phyloP scores from a whole-genome alignment of 2,329 filamentous ascomycete species.

The Aspergillaceae sp. region DNA sequence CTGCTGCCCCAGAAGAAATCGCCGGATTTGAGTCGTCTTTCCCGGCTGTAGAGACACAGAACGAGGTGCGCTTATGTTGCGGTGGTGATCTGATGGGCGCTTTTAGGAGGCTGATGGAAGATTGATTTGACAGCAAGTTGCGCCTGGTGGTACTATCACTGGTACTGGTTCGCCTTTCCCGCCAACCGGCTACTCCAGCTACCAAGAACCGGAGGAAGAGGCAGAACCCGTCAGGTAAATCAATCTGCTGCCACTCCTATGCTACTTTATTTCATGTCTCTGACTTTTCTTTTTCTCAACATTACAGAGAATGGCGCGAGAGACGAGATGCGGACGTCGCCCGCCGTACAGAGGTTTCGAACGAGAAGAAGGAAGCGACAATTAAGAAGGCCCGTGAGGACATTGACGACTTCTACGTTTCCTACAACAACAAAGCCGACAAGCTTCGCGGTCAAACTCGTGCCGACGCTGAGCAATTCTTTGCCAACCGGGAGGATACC shows the following conservation, averaged over 20 bases:
- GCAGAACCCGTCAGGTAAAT: constrained; percentile 66
- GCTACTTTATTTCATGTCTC: background rate
- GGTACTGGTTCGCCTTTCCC: constrained; percentile 54
- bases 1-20: constrained; percentile 37
- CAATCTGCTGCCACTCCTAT: background rate
- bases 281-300: background rate
- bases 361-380: constrained; percentile 73
- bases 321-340: constrained; percentile 73
- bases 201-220: constrained; percentile 64
- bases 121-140: constrained; percentile 50
- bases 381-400: constrained; percentile 83
- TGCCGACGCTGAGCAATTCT: constrained; percentile 87
- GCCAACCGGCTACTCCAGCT: constrained; percentile 42
- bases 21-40: constrained; percentile 78
- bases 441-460: constrained; percentile 82
- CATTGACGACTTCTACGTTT: constrained; percentile 98
- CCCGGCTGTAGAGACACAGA: constrained; percentile 67
- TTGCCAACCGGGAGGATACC: constrained; percentile 81
- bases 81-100: background rate
- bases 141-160: constrained; percentile 71
- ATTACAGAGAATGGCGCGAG: constrained; percentile 70
- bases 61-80: constrained; percentile 50
- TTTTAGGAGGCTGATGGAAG: constrained; percentile 10
- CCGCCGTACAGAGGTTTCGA: constrained; percentile 77
- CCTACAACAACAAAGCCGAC: constrained; percentile 97